Base-by-base conservation (phyloP, 768 basidiomycete species). In the Serendipita vermifera region DNA sequence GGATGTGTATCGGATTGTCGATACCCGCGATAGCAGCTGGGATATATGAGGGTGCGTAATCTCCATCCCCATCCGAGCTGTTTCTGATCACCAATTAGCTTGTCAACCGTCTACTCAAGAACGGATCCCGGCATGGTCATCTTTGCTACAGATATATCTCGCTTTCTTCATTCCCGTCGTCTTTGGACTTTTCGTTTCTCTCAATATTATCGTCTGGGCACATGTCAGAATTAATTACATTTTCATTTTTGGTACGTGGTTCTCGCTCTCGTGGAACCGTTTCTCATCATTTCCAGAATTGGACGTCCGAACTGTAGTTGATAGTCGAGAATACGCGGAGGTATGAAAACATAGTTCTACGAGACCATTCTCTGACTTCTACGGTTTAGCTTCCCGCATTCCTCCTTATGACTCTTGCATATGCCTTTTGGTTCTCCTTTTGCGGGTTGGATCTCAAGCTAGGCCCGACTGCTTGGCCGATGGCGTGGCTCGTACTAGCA, bases 391-490 rank as follows among this genome's bases (percentile, higher is more conserved):
- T 87, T 7, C 91, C 94, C 1, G 75, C 83, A n/a, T 72, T 91
- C 46, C 68, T 94, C n/a, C 74, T 91, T 27, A 73, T 79, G 24
- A 74, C 81, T 1, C 75, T 97, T 3, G 80, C 77, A 54, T 85
- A 84, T 59, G 80, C 85, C 27, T 91, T 91, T 66, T 92, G 83
- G 82, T 72, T 96, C 38, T 87, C 92, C 0, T 87, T 93, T 64
- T 65, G 75, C 39, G 3, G 3, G 20, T 29, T 51, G 29, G 5
- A 20, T 1, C n/a, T 29, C n/a, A 75, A 74, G 33, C 71, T 88
- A 20, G 85, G 83, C 13, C 87, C 94, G 0, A 81, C 80, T 3
- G 67, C 80, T 1, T 98, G 87, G 83, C 86, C 87, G 0, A 67
- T 88, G 7, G 72, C 85, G 2, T 99, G 92, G 90, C 72, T 97